Conservation (phyloP, 129 eudicot species). For the Lactuca sativa region DNA sequence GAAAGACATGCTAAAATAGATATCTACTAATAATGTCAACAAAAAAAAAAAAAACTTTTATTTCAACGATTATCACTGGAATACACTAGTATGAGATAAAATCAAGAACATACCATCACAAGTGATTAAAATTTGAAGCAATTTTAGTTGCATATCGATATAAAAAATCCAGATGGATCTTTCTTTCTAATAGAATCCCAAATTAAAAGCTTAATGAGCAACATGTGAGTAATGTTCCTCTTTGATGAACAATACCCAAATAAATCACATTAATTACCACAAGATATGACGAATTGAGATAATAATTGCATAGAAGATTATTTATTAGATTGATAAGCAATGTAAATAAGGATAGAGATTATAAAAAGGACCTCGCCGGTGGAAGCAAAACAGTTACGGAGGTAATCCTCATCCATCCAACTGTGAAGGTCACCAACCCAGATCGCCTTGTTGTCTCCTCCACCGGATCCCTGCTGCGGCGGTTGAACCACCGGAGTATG, state of each 20-base stretch:
- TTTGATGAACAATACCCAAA: neutral
- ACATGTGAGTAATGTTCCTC: neutral
- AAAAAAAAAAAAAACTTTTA: no score
- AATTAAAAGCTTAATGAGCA: neutral
- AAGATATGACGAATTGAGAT: neutral
- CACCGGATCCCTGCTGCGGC: constrained; percentile 48
- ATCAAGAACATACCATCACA: neutral
- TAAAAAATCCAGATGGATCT: neutral
- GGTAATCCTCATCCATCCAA: constrained; percentile 98
- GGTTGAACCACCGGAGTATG: constrained; percentile 32
- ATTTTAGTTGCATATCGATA: neutral
- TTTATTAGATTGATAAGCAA: neutral
- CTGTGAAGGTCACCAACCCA: constrained; percentile 89
- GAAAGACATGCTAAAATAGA: neutral
- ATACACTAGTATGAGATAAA: neutral
- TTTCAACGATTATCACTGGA: no score
- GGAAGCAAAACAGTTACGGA: constrained; percentile 77
- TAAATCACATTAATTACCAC: constrained; percentile 6
- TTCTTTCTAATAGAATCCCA: neutral
- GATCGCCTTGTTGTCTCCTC: constrained; percentile 69
- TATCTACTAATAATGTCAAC: no score
- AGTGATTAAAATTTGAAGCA: neutral
- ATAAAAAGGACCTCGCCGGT: constrained; percentile 61
- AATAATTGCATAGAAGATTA: neutral
- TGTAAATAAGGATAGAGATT: neutral